phyloP scores from a whole-genome alignment of 768 basidiomycete species.

The Mrakia frigida region DNA sequence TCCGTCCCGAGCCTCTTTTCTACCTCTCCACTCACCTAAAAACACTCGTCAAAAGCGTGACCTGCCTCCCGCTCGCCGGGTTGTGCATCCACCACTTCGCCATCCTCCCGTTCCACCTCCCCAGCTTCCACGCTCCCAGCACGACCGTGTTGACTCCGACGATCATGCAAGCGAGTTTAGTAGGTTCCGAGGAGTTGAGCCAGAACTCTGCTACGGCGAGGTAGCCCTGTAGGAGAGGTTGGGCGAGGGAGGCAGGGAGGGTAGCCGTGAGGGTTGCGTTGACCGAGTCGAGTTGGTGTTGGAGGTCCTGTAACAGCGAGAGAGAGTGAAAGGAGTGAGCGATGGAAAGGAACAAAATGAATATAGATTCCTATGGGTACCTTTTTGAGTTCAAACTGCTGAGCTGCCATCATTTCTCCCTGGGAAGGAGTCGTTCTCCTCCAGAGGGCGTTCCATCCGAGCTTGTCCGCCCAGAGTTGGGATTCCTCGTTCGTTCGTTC shows the following conservation, averaged over 20 bases:
- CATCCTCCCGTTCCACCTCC: neutral
- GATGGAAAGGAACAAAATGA: neutral
- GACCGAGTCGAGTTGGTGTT: conserved; percentile 6
- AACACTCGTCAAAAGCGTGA: conserved; percentile 16
- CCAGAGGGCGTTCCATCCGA: conserved; percentile 26
- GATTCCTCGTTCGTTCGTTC: conserved; percentile 15
- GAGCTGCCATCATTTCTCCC: conserved; percentile 26
- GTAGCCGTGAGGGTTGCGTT: neutral
- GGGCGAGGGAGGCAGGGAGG: conserved; percentile 1
- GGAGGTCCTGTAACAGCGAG: conserved; percentile 1
- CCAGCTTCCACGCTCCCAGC: conserved; percentile 11
- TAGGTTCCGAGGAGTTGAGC: conserved; percentile 24
- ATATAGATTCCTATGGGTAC: neutral
- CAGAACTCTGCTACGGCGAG: conserved; percentile 26
- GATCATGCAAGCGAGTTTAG: conserved; percentile 3
- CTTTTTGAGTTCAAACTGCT: conserved; percentile 24
- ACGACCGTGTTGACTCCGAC: conserved; percentile 24
- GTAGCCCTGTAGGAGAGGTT: conserved; percentile 1
- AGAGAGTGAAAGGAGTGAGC: neutral
- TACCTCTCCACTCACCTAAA: conserved; percentile 14
- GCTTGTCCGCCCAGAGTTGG: conserved; percentile 21
- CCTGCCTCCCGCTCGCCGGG: conserved; percentile 17
- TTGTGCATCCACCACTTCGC: conserved; percentile 9
- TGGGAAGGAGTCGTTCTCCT: conserved; percentile 16
- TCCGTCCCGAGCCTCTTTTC: neutral